These are phyloP conservation scores for Malus hybrid DNA, from an alignment of 331 rosid species.

Conservation along the genomic window DNA sequence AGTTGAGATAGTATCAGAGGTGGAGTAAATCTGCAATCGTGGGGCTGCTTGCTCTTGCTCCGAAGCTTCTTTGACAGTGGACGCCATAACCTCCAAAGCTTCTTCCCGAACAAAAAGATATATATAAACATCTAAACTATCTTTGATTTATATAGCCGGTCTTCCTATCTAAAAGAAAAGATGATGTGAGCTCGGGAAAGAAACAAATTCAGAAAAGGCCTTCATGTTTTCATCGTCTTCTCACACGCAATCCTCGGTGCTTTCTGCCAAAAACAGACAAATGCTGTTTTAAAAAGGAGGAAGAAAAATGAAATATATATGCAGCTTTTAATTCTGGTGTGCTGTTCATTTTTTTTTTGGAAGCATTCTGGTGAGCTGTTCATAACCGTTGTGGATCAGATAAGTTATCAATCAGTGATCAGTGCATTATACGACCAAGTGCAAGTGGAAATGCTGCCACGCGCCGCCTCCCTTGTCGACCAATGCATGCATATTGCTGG, in stretches of 20 bases:
- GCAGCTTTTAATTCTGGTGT: neutral
- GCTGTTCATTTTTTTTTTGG: neutral
- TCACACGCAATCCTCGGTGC: neutral
- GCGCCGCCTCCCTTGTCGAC: constrained; percentile 24
- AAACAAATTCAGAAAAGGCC: no score
- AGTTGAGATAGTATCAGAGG: constrained; percentile 43
- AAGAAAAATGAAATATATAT: neutral
- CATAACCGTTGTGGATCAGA: neutral
- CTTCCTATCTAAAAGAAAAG: no score
- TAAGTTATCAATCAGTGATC: neutral
- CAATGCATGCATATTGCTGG: constrained; percentile 36
- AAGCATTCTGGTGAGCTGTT: neutral
- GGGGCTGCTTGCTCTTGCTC: constrained; percentile 35
- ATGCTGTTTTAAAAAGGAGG: neutral
- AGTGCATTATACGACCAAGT: neutral
- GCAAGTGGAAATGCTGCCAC: constrained; percentile 22
- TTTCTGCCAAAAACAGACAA: neutral
- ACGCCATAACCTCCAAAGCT: constrained; percentile 35
- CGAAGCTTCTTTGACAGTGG: constrained; percentile 24
- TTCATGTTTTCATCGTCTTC: no score
- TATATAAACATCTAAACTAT: no score
- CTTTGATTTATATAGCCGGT: no score
- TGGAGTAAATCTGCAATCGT: constrained; percentile 69
- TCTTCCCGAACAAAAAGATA: neutral
- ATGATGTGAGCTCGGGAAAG: no score